These are phyloP conservation scores for Rhizoclosmatium sp. DNA, from an alignment of 192 early-diverging fungal species.

Conservation along the genomic window DNA sequence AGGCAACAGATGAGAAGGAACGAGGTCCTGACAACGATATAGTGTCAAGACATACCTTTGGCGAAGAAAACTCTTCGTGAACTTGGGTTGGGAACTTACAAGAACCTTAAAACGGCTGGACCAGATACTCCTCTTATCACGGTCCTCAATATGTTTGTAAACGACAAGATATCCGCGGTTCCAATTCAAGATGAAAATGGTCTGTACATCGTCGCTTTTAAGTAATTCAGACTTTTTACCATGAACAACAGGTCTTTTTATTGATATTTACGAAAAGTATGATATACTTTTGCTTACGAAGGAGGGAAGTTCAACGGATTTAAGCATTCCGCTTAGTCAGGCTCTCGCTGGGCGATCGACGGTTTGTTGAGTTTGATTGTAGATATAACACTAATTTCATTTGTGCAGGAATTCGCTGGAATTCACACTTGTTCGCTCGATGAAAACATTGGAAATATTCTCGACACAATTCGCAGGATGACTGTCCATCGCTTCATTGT, in stretches of 20 bases:
- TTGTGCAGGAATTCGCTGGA: slow-evolving; percentile 82
- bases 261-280: slow-evolving; percentile 96
- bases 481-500: slow-evolving; percentile 93
- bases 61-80: slow-evolving; percentile 65
- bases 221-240: neutral
- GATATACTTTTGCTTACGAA: slow-evolving; percentile 90
- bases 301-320: slow-evolving; percentile 75
- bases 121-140: slow-evolving; percentile 85
- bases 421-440: slow-evolving; percentile 90
- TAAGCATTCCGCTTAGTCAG: slow-evolving; percentile 87
- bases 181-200: slow-evolving; percentile 90
- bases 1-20: slow-evolving; percentile 11
- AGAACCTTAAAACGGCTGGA: slow-evolving; percentile 80
- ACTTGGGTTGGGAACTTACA: slow-evolving; percentile 88
- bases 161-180: slow-evolving; percentile 87
- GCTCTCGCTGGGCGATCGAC: slow-evolving; percentile 84
- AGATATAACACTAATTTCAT: neutral
- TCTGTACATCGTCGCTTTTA: slow-evolving; percentile 33
- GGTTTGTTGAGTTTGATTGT: slow-evolving; percentile 41
- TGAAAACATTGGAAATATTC: slow-evolving; percentile 87
- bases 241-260: slow-evolving; percentile 65
- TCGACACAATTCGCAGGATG: slow-evolving; percentile 86
- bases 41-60: slow-evolving; percentile 38
- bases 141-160: slow-evolving; percentile 92
- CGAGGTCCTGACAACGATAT: neutral